These are phyloP conservation scores for Nitzschia sp. DNA, from an alignment of 108 stramenopile species.

Conservation along the genomic window DNA sequence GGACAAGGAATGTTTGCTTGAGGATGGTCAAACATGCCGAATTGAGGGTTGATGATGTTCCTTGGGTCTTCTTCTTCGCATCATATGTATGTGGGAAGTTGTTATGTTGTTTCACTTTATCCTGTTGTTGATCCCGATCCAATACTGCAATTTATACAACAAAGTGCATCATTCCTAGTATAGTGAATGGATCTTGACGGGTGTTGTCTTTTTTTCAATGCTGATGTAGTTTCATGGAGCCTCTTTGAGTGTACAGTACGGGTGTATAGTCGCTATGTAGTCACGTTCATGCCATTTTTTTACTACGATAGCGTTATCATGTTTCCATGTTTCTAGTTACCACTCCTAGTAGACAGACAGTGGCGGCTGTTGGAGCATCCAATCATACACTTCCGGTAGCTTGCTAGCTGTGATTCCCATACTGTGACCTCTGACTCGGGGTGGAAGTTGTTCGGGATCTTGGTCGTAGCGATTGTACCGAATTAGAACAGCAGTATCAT, in stretches of 20 bases:
- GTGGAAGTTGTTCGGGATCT: conserved; percentile 50
- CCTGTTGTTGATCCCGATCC: too few relatives aligned
- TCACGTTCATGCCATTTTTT: background rate
- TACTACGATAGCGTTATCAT: background rate
- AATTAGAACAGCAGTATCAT: too few relatives aligned
- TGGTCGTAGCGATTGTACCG: conserved; percentile 44
- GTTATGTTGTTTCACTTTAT: too few relatives aligned
- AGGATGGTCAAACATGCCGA: conserved; percentile 27
- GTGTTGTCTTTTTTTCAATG: background rate
- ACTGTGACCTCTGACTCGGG: conserved; percentile 45
- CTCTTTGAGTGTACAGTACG: too few relatives aligned
- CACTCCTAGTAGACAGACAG: background rate
- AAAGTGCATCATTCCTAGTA: too few relatives aligned
- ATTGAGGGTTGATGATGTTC: conserved; percentile 37
- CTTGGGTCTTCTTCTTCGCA: too few relatives aligned
- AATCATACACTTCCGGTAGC: conserved; percentile 37
- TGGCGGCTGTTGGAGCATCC: conserved; percentile 31
- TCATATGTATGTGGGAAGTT: too few relatives aligned
- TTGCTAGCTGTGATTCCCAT: conserved; percentile 62
- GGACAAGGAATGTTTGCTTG: conserved; percentile 19
- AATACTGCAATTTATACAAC: too few relatives aligned
- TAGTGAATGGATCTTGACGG: too few relatives aligned
- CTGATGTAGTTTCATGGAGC: too few relatives aligned
- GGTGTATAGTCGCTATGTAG: too few relatives aligned
- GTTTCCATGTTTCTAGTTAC: background rate